These are phyloP conservation scores for Rosa multiflora DNA, from an alignment of 306 rosid species.

Conservation along the genomic window DNA sequence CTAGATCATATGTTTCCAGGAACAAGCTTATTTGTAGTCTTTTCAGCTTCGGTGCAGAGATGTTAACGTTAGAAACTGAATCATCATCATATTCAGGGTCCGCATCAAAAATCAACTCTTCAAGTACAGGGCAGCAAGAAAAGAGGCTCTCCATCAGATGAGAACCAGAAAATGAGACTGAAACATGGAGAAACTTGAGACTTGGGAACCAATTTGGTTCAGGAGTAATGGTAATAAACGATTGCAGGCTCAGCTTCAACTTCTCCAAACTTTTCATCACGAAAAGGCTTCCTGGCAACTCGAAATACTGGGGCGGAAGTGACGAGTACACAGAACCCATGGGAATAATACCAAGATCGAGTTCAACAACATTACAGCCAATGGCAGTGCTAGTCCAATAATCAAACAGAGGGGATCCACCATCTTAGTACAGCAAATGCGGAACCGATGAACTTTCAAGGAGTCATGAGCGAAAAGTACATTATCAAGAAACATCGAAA, in stretches of 20 bases:
- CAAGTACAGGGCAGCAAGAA: background rate
- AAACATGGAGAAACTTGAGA: conserved; percentile 1
- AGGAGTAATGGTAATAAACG: background rate
- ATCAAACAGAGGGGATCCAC: background rate
- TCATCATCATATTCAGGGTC: background rate
- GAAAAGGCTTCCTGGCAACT: conserved; percentile 1
- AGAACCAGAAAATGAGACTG: background rate
- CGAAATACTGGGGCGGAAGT: background rate
- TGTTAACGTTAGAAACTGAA: background rate
- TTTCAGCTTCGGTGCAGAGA: background rate
- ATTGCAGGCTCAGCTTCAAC: background rate
- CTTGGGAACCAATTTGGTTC: background rate
- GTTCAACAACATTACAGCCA: background rate
- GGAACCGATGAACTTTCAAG: background rate
- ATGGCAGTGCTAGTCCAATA: background rate
- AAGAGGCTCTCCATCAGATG: background rate
- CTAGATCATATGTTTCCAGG: background rate
- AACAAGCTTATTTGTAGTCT: background rate
- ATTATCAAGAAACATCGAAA: background rate
- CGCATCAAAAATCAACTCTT: background rate
- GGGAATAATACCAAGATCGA: background rate
- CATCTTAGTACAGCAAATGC: background rate
- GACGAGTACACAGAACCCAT: background rate
- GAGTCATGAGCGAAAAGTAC: background rate
- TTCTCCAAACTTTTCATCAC: background rate